Conservation (phyloP, 2,329 filamentous ascomycete species). For the Colletotrichum incanum region DNA sequence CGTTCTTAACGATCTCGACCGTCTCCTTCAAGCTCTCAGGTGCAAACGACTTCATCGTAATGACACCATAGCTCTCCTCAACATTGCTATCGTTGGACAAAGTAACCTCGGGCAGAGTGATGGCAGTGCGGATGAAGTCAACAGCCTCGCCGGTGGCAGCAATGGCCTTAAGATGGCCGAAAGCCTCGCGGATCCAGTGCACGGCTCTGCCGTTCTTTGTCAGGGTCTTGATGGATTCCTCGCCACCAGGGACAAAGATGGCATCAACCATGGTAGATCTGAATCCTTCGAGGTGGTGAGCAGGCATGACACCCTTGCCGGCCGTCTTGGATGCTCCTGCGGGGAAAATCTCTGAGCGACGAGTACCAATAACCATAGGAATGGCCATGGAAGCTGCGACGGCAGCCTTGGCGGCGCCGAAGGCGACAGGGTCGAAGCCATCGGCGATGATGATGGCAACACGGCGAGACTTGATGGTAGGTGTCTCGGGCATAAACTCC, state of each 20-base stretch:
- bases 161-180: slow-evolving; percentile 86
- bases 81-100: slow-evolving; percentile 64
- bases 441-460: slow-evolving; percentile 85
- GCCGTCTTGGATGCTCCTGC: slow-evolving; percentile 68
- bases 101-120: slow-evolving; percentile 60
- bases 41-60: slow-evolving; percentile 72
- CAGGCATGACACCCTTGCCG: slow-evolving; percentile 73
- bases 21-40: slow-evolving; percentile 74
- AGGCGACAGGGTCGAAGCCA: slow-evolving; percentile 79
- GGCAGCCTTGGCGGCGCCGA: slow-evolving; percentile 75
- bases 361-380: slow-evolving; percentile 80
- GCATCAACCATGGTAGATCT: slow-evolving; percentile 87
- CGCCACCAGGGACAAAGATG: slow-evolving; percentile 82
- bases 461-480: slow-evolving; percentile 79
- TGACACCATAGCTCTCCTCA: slow-evolving; percentile 82
- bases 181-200: slow-evolving; percentile 85
- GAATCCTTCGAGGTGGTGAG: slow-evolving; percentile 86
- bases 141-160: slow-evolving; percentile 83
- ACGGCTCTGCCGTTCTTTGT: slow-evolving; percentile 79
- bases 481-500: slow-evolving; percentile 74
- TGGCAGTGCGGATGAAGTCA: slow-evolving; percentile 69
- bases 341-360: slow-evolving; percentile 76
- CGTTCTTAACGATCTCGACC: slow-evolving; percentile 76
- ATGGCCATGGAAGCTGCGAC: slow-evolving; percentile 75
- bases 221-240: slow-evolving; percentile 74